These are phyloP conservation scores for Selenicereus undatus DNA, from an alignment of 148 eudicot genomes.

Conservation along the genomic window DNA sequence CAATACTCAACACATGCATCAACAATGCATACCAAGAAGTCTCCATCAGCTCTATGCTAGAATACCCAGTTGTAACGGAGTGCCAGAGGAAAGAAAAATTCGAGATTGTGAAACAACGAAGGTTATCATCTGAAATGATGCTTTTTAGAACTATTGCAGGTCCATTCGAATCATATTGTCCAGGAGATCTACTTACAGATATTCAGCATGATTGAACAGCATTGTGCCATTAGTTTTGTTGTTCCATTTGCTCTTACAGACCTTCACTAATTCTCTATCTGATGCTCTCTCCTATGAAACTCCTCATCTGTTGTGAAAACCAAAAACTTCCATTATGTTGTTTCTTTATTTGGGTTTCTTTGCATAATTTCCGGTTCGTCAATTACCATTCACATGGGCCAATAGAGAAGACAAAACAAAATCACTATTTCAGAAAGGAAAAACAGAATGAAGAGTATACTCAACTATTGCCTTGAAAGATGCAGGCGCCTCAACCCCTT, in stretches of 20 bases:
- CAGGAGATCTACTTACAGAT: background rate
- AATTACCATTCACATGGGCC: background rate
- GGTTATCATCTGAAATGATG: background rate
- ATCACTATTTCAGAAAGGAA: background rate
- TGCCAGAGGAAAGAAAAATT: background rate
- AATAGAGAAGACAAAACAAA: background rate
- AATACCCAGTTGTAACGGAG: background rate
- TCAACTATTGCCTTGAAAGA: conserved; percentile 98
- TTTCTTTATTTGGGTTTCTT: background rate
- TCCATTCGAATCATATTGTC: background rate
- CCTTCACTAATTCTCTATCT: background rate
- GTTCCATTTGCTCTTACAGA: background rate
- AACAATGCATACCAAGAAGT: background rate
- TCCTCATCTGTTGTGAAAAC: background rate
- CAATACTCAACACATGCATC: conserved; percentile 23
- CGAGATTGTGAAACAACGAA: conserved; percentile 7
- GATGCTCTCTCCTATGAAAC: background rate
- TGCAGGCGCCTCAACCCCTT: conserved; percentile 85
- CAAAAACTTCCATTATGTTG: background rate
- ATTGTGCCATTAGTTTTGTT: background rate
- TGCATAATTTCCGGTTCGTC: background rate
- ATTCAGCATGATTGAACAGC: background rate
- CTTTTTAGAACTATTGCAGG: background rate
- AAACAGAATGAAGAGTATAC: conserved; percentile 33
- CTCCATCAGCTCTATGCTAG: background rate